These are phyloP conservation scores for Agrocybe chaxingu DNA, from an alignment of 768 basidiomycete species.

Conservation along the genomic window DNA sequence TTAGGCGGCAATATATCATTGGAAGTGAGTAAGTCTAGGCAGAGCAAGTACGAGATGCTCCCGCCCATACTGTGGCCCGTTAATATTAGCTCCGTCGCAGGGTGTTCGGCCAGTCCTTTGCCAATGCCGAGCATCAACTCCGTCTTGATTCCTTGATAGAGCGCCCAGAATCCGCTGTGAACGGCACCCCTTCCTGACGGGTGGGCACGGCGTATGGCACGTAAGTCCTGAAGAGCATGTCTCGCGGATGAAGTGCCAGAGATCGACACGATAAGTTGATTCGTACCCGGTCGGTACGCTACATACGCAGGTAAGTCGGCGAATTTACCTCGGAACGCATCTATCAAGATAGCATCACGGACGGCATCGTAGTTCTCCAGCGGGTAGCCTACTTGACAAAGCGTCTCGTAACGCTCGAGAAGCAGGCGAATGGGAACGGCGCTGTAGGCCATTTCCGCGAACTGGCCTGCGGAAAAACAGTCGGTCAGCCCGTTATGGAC, in stretches of 20 bases:
- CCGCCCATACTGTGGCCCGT: conserved; percentile 62
- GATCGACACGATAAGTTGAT: conserved; percentile 51
- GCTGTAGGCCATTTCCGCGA: conserved; percentile 51
- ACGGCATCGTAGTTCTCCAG: conserved; percentile 46
- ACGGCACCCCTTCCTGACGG: conserved; percentile 36
- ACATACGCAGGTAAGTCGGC: conserved; percentile 46
- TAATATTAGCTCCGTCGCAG: conserved; percentile 37
- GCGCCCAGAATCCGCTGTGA: conserved; percentile 53
- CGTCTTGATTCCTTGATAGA: conserved; percentile 42
- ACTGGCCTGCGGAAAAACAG: conserved; percentile 38
- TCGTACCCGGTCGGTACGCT: conserved; percentile 38
- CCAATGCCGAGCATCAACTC: conserved; percentile 32
- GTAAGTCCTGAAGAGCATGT: conserved; percentile 48
- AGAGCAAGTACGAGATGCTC: conserved; percentile 47
- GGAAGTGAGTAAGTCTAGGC: conserved; percentile 41
- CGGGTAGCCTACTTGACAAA: conserved; percentile 43
- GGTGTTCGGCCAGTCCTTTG: conserved; percentile 32
- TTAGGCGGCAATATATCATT: conserved; percentile 23
- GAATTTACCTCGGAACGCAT: conserved; percentile 36
- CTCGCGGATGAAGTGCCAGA: conserved; percentile 42
- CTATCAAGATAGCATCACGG: conserved; percentile 29
- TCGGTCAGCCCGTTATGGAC: background rate
- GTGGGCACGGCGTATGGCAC: conserved; percentile 34
- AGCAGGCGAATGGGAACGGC: conserved; percentile 38
- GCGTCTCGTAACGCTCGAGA: conserved; percentile 33